Conservation (phyloP, 2,329 filamentous ascomycete species). For the Diaporthe ilicicola region DNA sequence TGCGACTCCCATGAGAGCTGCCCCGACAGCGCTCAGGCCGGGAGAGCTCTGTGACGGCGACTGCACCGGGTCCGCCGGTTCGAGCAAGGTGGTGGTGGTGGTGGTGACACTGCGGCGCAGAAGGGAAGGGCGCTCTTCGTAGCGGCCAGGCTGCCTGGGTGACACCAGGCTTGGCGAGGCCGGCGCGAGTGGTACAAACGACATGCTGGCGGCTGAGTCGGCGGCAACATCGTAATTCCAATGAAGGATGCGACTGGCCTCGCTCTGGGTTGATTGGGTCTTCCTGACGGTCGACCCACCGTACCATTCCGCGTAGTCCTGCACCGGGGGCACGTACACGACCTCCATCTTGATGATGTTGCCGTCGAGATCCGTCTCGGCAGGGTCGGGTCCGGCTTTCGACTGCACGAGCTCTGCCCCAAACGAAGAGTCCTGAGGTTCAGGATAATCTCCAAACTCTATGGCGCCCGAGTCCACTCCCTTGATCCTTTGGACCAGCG, state of each 20-base stretch:
- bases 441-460: constrained; percentile 37
- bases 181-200: constrained; percentile 34
- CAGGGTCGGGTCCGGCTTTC: not conserved
- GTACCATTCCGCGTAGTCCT: constrained; percentile 46
- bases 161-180: constrained; percentile 28
- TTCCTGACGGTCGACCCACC: constrained; percentile 45
- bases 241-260: constrained; percentile 55
- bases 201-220: constrained; percentile 36
- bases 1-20: constrained; percentile 72
- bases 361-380: constrained; percentile 75
- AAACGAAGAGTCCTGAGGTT: constrained; percentile 9
- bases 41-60: constrained; percentile 47
- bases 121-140: constrained; percentile 40
- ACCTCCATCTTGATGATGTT: constrained; percentile 77
- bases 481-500: constrained; percentile 64
- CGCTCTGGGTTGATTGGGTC: constrained; percentile 48
- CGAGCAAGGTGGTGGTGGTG: constrained; percentile 35
- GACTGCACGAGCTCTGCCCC: not conserved
- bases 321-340: constrained; percentile 61
- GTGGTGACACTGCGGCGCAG: constrained; percentile 47
- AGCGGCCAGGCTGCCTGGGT: constrained; percentile 34
- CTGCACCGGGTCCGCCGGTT: constrained; percentile 33
- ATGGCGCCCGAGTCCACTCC: constrained; percentile 34
- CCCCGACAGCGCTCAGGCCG: constrained; percentile 65
- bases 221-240: constrained; percentile 58